phyloP scores from a whole-genome alignment of 2,329 filamentous ascomycete species.

The Didymella glomerata region DNA sequence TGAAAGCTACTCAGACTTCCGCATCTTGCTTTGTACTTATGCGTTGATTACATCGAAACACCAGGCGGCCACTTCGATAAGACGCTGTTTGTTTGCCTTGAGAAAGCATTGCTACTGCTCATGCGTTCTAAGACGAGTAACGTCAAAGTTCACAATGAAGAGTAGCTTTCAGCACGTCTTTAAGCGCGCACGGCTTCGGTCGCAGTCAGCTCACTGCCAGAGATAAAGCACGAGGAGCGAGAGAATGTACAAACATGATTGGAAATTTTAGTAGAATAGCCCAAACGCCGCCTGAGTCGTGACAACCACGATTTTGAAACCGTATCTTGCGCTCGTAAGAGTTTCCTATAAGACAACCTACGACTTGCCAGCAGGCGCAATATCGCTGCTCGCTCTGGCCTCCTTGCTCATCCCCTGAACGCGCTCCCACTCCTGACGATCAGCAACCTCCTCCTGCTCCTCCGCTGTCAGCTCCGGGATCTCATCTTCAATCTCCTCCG shows the following conservation, averaged over 20 bases:
- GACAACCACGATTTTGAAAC: background rate
- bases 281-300: background rate
- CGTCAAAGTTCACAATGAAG: too few relatives aligned
- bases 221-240: too few relatives aligned
- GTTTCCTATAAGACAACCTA: background rate
- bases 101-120: too few relatives aligned
- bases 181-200: too few relatives aligned
- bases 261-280: background rate
- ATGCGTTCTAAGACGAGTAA: too few relatives aligned
- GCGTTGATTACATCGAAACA: too few relatives aligned
- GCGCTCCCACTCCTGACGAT: slow-evolving; percentile 54
- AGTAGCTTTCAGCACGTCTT: too few relatives aligned
- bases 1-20: too few relatives aligned
- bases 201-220: too few relatives aligned
- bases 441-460: slow-evolving; percentile 49
- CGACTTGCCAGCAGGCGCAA: slow-evolving; percentile 10
- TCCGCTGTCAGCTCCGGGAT: slow-evolving; percentile 55
- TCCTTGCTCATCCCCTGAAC: slow-evolving; percentile 41
- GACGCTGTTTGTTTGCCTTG: too few relatives aligned
- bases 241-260: background rate
- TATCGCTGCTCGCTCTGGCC: slow-evolving; percentile 22
- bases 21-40: too few relatives aligned
- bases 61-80: too few relatives aligned
- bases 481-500: slow-evolving; percentile 77
- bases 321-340: background rate